Base-by-base conservation (phyloP, 352 stramenopile species). In the Phytopythium vexans region DNA sequence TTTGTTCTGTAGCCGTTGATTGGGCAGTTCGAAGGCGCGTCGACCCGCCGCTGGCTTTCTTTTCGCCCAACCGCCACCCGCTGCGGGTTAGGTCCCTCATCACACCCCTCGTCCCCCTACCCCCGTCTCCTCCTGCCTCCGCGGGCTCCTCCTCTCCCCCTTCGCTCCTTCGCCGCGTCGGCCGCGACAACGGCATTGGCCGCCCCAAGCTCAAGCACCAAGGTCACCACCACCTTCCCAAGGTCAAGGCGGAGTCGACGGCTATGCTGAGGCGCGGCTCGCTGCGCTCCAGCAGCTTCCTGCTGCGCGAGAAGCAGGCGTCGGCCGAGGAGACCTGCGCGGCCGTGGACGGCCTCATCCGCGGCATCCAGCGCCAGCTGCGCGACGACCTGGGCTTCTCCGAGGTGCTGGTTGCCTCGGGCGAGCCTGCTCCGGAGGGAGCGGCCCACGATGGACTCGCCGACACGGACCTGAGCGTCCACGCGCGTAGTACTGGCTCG, bases 321-420 rank as follows among this genome's bases (percentile, higher is more conserved):
- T 75, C 66, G 21, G 77, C 72, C 32, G 81, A 92, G 55, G 81
- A 89, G 61, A 82, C 67, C 34, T 83, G 61, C 37, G 56, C 71
- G 31, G 74, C 74, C 38, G 79, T 89, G 11, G 81, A 92, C 66
- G 70, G 71, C 42, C 66, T 89, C 34, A 89, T 92, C 50, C 78
- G 84, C 41, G 57, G 58, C 34, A 77, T 89, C 16, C 81, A 92
- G 60, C 39, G 50, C 32, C 74, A 77, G 32, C 66, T 92, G 44
- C 72, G 70, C 36, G 62, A 69, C 6, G 78, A 92, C 47, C 59
- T 92, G 27, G 70, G 72, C 49, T 92, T 92, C 59, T 62, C 66
- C 6, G 78, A 92, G 50, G 66, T 92, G 51, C 49, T 86, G 1
- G 66, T 92, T 8, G 66, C 78, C n/a, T 81, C 81, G 7, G 66